Evolutionary conservation across 257 asterid genomes (phyloP), one percentile per base, ranked within the genome.

Genomic region (Parsonsia alboflavescens): DNA sequence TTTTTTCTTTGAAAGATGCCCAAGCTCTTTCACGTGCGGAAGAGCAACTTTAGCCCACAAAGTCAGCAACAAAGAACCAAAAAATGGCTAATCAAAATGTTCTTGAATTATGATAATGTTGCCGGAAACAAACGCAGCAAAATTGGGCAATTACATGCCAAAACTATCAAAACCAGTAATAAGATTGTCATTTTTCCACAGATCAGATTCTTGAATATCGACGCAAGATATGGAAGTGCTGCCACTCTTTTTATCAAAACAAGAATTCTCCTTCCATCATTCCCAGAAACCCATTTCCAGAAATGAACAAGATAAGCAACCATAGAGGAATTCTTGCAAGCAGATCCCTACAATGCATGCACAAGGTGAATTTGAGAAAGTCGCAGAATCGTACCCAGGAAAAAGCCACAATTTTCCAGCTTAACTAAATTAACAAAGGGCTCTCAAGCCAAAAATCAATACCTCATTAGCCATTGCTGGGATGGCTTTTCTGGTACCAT

Each of bases 181-280:
- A 39, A 57, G 42, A 53, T 72, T 68, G 66, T 64, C 28, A 26
- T 13, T 42, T 69, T 74, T 64, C 70, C 67, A 58, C 78, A 73
- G 24, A 58, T 16, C 7, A 54, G 19, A 52, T 76, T 75, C 82
- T 56, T 57, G 42, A 75, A 74, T 52, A 46, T 22, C 36, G 63
- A 69, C 76, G 36, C 61, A 67, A 71, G 54, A 52, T 30, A 50
- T 17, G 49, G 19, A 46, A 57, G 68, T 22, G 46, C 46, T 42
- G 59, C 2, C n/a, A 61, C 48, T 24, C 75, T 10, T 22, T 21
- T 54, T 19, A 68, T 63, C 30, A 68, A 67, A 59, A 42, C 10
- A 61, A 11, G 46, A 52, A 69, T 64, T 39, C 70, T 53, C 45
- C 19, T 16, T 74, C 71, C 48, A 45, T 49, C 58, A 59, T 59